Base-by-base conservation (phyloP, 2,329 filamentous ascomycete genomes). In the Fusarium sp. region DNA sequence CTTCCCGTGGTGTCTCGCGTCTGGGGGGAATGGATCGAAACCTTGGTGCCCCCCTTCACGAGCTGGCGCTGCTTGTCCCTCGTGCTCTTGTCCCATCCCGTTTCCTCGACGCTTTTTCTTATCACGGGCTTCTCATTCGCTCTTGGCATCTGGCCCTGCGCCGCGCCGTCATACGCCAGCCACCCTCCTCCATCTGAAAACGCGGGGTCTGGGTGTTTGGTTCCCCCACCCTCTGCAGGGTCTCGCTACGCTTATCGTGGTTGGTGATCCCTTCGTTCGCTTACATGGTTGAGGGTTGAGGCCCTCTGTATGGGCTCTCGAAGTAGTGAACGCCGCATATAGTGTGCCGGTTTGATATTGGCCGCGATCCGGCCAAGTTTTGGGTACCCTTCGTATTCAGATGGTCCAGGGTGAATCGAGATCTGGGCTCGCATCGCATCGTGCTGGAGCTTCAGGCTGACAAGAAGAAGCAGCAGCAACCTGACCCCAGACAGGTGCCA, bases 91-190 rank as follows among this genome's bases (percentile, higher is more conserved):
- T 68, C 41, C 62, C 56, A 64, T 70, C 53, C 34, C 44, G 43
- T 62, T 43, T 23, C 65, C 16, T 48, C 43, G 23, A 30, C 54
- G 63, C 67, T 61, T 28, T 23, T 71, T 66, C 73, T 75, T 75
- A 75, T 75, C 73, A 71, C 43, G 23, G 41, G 13, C 59, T 15
- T 59, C 71, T 52, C 48, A 75, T 75, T 75, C 69, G 73, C 59
- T 44, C 62, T 70, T 57, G 53, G 46, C 54, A 16, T 56, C 41
- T 62, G 59, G 39, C 55, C 70, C 68, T 75, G 60, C 65, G 59
- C 55, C 66, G 57, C 64, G 37, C 63, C 68, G 62, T 75, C 73
- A 73, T 69, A 66, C 61, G 58, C 66, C 60, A 60, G 36, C 58
- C 50, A 40, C 43, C 41, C 41, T 15, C 8, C 8, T 34, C 56